Conservation (phyloP, 148 eudicot species). For the Salicornia ramosissima region DNA sequence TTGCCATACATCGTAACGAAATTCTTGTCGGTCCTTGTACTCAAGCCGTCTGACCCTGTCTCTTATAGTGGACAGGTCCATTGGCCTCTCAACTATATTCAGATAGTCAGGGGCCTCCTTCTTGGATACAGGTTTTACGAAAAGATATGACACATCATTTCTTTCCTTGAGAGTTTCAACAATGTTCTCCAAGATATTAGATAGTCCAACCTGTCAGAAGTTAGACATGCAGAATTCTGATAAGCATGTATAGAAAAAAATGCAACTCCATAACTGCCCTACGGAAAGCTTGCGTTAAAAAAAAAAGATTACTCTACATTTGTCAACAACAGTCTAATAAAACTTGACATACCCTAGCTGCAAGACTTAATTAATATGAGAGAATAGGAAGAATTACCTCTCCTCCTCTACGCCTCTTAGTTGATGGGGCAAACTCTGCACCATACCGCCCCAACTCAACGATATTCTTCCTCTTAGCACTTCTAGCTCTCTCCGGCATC, state of each 20-base stretch:
- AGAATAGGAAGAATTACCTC: slow-evolving; percentile 48
- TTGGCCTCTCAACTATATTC: slow-evolving; percentile 50
- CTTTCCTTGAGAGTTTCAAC: slow-evolving; percentile 66
- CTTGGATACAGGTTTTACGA: slow-evolving; percentile 75
- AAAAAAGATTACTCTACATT: not conserved
- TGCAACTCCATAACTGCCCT: no score
- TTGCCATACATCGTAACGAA: slow-evolving; percentile 89
- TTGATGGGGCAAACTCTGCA: slow-evolving; percentile 50
- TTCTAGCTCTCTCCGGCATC: slow-evolving; percentile 58
- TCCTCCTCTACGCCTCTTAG: slow-evolving; percentile 88
- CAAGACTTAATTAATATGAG: not conserved
- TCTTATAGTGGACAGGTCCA: slow-evolving; percentile 86
- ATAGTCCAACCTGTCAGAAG: slow-evolving; percentile 65
- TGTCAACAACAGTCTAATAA: not conserved
- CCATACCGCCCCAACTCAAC: slow-evolving; percentile 50
- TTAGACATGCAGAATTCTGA: not conserved
- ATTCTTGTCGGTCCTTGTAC: slow-evolving; percentile 62
- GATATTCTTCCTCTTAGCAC: slow-evolving; percentile 48
- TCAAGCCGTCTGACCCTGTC: slow-evolving; percentile 71
- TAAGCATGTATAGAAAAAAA: not conserved
- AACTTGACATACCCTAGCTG: not conserved
- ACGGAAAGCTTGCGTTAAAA: no score
- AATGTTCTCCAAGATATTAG: slow-evolving; percentile 72
- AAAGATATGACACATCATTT: slow-evolving; percentile 58
- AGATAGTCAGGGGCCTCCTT: slow-evolving; percentile 95